These are phyloP conservation scores for Globisporangium megalacanthum DNA, from an alignment of 352 stramenopile species.

Conservation along the genomic window DNA sequence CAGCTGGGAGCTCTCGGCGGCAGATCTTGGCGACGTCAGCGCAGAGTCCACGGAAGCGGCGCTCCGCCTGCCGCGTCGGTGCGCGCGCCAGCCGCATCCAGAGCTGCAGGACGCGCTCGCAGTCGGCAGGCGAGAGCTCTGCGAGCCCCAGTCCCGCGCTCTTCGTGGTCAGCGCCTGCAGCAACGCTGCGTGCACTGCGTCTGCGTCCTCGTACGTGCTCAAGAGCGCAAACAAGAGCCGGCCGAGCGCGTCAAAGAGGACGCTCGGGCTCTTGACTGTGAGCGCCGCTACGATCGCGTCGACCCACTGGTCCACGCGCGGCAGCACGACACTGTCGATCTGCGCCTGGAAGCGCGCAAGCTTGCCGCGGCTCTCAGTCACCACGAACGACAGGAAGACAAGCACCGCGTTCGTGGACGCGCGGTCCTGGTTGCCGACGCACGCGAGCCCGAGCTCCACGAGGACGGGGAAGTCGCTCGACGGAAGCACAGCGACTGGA, in stretches of 20 bases:
- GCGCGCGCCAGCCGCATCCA: constrained; percentile 52
- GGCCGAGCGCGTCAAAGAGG: constrained; percentile 47
- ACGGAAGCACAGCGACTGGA: constrained; percentile 50
- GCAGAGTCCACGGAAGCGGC: constrained; percentile 55
- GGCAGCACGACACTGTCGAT: constrained; percentile 46
- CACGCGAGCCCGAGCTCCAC: constrained; percentile 56
- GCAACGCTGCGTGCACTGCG: constrained; percentile 22
- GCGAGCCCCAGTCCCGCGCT: constrained; percentile 32
- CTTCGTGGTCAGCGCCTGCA: constrained; percentile 25
- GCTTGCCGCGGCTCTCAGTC: constrained; percentile 43
- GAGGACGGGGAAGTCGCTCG: constrained; percentile 47
- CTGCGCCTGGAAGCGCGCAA: constrained; percentile 28
- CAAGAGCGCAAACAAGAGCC: constrained; percentile 49
- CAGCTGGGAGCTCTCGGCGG: constrained; percentile 54
- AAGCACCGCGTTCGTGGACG: constrained; percentile 60
- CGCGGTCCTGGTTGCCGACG: constrained; percentile 57
- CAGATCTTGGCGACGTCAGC: constrained; percentile 73
- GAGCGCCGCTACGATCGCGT: constrained; percentile 42
- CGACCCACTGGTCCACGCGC: constrained; percentile 45
- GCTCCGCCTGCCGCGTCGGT: constrained; percentile 45
- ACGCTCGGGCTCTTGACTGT: constrained; percentile 46
- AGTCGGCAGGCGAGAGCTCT: constrained; percentile 32
- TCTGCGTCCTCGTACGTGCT: constrained; percentile 35
- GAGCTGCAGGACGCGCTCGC: constrained; percentile 45
- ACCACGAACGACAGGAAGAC: constrained; percentile 63